Base-by-base conservation (phyloP, 257 asterid species). In the Solanum rostratum region DNA sequence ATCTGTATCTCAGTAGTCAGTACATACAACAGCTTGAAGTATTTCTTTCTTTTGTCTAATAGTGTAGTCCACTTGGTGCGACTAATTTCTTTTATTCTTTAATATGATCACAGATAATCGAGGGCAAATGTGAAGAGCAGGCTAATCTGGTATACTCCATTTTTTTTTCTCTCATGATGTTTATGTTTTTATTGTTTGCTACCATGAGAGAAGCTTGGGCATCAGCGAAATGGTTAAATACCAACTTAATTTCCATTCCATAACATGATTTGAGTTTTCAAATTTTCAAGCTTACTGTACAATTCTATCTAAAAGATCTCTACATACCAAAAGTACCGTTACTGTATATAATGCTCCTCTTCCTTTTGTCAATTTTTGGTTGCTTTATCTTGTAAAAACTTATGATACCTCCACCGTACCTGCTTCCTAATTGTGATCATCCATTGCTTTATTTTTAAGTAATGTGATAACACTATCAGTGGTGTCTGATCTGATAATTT, bases 51-150 rank as follows among this genome's bases (percentile, higher is more conserved):
- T 84, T 4, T 83, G 3, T 10, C 33, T 78, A 57, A 54, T 18
- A 39, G 43, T 53, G 70, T 45, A 33, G 80, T 54, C 60, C 27
- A 13, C 65, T 24, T 86, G 85, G 80, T 13, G 53, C 27, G 22
- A 54, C 74, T 83, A 54, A 79, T 62, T 66, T 30, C 10, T 65
- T 65, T 83, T 82, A 33, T 62, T 39, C 60, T 87, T 60, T 49
- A 3, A 43, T 60, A 88, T 55, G 80, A 63, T 86, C 88, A 89
- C 97, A 97, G 99, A 95, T 97, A 90, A 95, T 97, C 33, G 97
- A 92, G 53, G 92, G 96, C 59, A 93, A 89, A 88, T 92, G 89
- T 78, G 92, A 91, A 74, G 95, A 89, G 49, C 93, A 91, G 80
- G 70, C 46, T 86, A 86, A 86, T 87, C 81, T 80, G 98, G 99